Base-by-base conservation (phyloP, 441 rosid species). In the Erodium trifolium region DNA sequence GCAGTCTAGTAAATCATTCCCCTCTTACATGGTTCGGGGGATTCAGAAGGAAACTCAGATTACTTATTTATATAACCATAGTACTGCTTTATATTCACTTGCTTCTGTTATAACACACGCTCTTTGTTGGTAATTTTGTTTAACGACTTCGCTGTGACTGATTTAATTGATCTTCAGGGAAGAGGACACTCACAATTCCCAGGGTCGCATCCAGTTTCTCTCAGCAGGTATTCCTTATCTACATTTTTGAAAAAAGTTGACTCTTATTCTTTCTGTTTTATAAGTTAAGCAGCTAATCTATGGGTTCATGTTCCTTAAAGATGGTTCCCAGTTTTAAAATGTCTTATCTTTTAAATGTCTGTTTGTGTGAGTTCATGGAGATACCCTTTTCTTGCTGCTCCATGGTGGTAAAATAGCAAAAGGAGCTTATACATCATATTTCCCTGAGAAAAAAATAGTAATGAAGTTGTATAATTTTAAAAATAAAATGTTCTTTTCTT, bases 141-240 rank as follows among this genome's bases (percentile, higher is more conserved):
- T 59, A 9, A 59, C 19, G 29, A 19, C 31, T 0, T 59, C 16
- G 1, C 5, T 19, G 5, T 59, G 19, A 11, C 64, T 59, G 27
- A 23, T 23, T 23, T 23, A 23, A 29, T 19, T 76, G 60, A 69
- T 72, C 77, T 74, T 67, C 85, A 95, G 98, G 88, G 78, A 78
- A 81, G 97, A 80, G 91, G 90, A 81, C 81, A 84, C 78, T 66
- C 81, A 23, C 97, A 85, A 16, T 95, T 95, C 76, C 99, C 99
- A 3, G 99, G 99, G 55, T 95, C 99, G 18, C 99, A 95, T 70
- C 99, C 99, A 39, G 99, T 95, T 70, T 95, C 99, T 68, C 90
- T 95, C 72, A 86, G 82, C 92, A 90, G 99, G 99, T 95, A 41
- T 63, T 23, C 12, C 60, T 55, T 72, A 45, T 64, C 55, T 69